Evolutionary conservation across 257 asterid species (phyloP).

Genomic region (Ajuga chamaepitys): DNA sequence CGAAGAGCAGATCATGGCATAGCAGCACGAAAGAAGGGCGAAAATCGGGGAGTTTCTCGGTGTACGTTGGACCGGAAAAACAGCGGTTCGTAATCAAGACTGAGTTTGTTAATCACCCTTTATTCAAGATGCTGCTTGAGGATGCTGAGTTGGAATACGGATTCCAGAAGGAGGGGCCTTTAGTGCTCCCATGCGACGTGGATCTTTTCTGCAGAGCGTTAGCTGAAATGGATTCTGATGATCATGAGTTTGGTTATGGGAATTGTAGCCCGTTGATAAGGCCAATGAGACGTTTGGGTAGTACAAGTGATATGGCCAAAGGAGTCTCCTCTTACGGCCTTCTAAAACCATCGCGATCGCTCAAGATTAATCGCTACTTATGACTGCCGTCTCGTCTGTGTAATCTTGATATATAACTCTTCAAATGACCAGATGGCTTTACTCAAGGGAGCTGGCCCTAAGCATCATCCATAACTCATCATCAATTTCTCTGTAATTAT

Average conservation of each 20-base stretch:
- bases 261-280: slow-evolving; percentile 25
- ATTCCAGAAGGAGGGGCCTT: slow-evolving; percentile 43
- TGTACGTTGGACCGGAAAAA: slow-evolving; percentile 56
- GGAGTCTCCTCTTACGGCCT: slow-evolving; percentile 19
- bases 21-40: neutral
- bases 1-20: slow-evolving; percentile 23
- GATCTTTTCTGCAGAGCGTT: slow-evolving; percentile 38
- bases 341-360: slow-evolving; percentile 16
- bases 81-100: slow-evolving; percentile 51
- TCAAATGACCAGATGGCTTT: no score
- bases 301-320: neutral
- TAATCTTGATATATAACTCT: no score
- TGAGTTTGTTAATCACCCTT: slow-evolving; percentile 45
- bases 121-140: slow-evolving; percentile 62
- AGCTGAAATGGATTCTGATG: slow-evolving; percentile 35
- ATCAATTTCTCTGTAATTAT: no score
- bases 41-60: slow-evolving; percentile 44
- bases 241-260: neutral
- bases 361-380: slow-evolving; percentile 16
- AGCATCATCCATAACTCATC: no score
- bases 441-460: no score
- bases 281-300: slow-evolving; percentile 10
- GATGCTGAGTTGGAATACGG: slow-evolving; percentile 76
- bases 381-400: no score
- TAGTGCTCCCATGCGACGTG: slow-evolving; percentile 53